These are phyloP conservation scores for Aspergillus sergii DNA, from an alignment of 2,329 filamentous ascomycete genomes.

Conservation along the genomic window DNA sequence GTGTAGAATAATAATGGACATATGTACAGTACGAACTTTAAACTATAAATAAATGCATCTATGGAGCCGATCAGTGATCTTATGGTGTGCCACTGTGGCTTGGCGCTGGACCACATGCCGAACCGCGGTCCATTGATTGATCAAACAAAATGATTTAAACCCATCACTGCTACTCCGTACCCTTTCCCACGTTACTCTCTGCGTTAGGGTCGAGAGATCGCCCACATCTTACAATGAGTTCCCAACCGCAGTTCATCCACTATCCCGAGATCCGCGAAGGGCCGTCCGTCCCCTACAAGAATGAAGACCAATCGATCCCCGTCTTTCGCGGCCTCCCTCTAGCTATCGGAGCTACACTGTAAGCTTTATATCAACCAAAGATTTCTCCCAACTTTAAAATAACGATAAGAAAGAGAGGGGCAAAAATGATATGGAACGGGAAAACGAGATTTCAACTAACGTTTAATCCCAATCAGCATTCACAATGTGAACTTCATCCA, in stretches of 20 bases:
- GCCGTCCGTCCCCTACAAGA: conserved; percentile 48
- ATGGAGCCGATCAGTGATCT: neutral
- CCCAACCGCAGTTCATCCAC: conserved; percentile 31
- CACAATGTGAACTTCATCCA: conserved; percentile 64
- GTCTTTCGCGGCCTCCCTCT: conserved; percentile 68
- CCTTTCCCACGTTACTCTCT: neutral
- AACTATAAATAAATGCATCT: neutral
- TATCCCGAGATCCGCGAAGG: conserved; percentile 44
- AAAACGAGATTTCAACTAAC: neutral
- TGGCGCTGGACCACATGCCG: conserved; percentile 6
- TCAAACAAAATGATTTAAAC: neutral
- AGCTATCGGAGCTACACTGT: conserved; percentile 64
- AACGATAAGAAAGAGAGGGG: neutral
- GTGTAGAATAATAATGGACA: conserved; percentile 1
- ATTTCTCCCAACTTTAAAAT: neutral
- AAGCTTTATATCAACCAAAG: conserved; percentile 27
- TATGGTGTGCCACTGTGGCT: neutral
- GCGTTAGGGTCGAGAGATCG: neutral
- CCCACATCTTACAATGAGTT: conserved; percentile 22
- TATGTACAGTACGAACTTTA: neutral
- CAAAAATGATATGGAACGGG: neutral
- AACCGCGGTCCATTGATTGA: conserved; percentile 8
- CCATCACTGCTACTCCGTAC: neutral
- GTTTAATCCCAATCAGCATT: conserved; percentile 46
- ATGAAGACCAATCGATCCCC: conserved; percentile 66